Evolutionary conservation across 2,329 filamentous ascomycete species (phyloP).

Genomic region (Pleurostoma richardsiae): DNA sequence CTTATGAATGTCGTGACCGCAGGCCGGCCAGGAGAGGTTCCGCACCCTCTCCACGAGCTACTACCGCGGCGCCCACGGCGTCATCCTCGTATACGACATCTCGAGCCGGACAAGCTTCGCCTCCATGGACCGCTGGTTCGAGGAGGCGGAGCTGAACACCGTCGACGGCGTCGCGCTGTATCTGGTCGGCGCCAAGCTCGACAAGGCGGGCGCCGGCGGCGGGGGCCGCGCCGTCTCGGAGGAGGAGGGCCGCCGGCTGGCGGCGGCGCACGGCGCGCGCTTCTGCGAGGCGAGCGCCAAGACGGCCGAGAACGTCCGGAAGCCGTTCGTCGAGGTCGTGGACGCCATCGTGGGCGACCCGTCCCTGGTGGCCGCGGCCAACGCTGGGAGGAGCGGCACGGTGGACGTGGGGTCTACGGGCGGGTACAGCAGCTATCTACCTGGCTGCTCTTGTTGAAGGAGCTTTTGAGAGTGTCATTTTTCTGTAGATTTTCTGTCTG

Average conservation of each 20-base stretch:
- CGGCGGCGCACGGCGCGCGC: slow-evolving; percentile 34
- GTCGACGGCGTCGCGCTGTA: slow-evolving; percentile 42
- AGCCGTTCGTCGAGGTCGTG: slow-evolving; percentile 47
- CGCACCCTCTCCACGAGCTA: slow-evolving; percentile 45
- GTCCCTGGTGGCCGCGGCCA: slow-evolving; percentile 28
- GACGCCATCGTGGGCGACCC: slow-evolving; percentile 41
- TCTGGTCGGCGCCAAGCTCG: slow-evolving; percentile 47
- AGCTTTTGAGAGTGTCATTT: too few relatives aligned
- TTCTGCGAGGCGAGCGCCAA: slow-evolving; percentile 52
- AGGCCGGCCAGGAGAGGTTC: slow-evolving; percentile 43
- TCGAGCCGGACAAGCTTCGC: slow-evolving; percentile 43
- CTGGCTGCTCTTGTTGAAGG: slow-evolving; percentile 16
- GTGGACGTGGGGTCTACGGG: slow-evolving; percentile 19
- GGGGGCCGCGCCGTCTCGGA: slow-evolving; percentile 33
- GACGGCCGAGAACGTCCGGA: slow-evolving; percentile 44
- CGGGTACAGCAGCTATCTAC: slow-evolving; percentile 6
- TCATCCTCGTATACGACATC: slow-evolving; percentile 45
- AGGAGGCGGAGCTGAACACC: slow-evolving; percentile 46
- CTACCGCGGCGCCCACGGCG: slow-evolving; percentile 44
- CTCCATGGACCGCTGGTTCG: slow-evolving; percentile 49
- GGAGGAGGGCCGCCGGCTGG: slow-evolving; percentile 42
- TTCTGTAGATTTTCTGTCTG: too few relatives aligned
- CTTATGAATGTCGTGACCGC: not conserved
- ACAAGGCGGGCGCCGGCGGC: slow-evolving; percentile 30
- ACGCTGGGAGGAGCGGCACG: slow-evolving; percentile 15